Evolutionary conservation across 352 stramenopile species (phyloP), one percentile per base, ranked within the genome.

Genomic region (Phytophthora pluvialis): DNA sequence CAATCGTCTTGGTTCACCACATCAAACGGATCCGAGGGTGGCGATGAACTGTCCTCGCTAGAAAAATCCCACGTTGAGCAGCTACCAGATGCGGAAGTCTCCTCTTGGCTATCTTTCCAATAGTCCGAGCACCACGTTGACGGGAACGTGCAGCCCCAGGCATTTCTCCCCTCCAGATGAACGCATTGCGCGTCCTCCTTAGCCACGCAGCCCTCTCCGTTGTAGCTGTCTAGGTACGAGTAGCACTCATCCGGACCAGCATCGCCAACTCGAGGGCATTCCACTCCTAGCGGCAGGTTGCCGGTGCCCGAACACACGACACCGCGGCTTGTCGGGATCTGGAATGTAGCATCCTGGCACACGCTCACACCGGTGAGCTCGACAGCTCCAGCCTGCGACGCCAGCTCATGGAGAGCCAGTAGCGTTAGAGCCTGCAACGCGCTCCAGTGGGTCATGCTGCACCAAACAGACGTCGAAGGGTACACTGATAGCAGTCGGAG

Each of bases 91-190:
- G 29, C 39, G 6, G 13, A 2, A 8, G 29, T 47, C 18, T 59
- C 38, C 12, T 60, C 47, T 35, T 40, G 33, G 13, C 16, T 12
- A 44, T 18, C n/a, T 21, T 69, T 10, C 18, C 9, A 33, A 16
- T 59, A 36, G 1, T 55, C 50, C 3, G 50, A 40, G 32, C 73
- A 81, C 25, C n/a, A 6, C 21, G 58, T 60, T 10, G 73, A 82
- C 29, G 73, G 77, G 64, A 85, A 82, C 5, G 43, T 64, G 40
- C 77, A 85, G 9, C 77, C 76, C 77, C 77, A 85, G 2, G 58
- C 61, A 44, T 67, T 51, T 46, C 60, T 55, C 3, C 60, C 61
- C 15, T 40, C 39, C 0, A 85, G 53, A 25, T 64, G 28, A 43
- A 73, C 60, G 55, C 77, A 85, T 31, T 71, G 48, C 3, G 77